Evolutionary conservation across 257 asterid species (phyloP).

Genomic region (Scutellaria baicalensis): DNA sequence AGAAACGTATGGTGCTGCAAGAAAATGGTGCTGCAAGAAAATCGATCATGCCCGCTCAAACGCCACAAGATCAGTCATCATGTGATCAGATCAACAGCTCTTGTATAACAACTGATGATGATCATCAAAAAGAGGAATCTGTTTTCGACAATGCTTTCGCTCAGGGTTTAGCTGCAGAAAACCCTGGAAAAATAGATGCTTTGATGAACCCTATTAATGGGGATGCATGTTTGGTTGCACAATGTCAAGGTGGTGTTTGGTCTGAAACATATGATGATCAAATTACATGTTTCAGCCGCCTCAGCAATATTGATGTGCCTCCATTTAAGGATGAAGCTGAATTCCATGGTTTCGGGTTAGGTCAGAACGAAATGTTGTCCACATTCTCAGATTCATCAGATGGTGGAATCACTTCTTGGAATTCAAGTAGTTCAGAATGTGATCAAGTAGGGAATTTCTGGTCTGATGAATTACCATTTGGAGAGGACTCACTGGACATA

Average conservation of each 20-base stretch:
- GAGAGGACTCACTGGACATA: not conserved
- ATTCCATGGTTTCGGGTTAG: not conserved
- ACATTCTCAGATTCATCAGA: not conserved
- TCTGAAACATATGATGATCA: too few species aligned
- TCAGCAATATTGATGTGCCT: not conserved
- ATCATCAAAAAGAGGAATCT: too few species aligned
- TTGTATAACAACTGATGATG: not conserved
- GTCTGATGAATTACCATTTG: not conserved
- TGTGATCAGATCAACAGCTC: not conserved
- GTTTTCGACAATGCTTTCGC: too few species aligned
- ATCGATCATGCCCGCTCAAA: not conserved
- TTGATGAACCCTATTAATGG: too few species aligned
- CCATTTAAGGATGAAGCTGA: not conserved
- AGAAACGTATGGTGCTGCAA: conserved; percentile 9
- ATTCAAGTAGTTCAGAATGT: not conserved
- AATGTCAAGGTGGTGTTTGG: too few species aligned
- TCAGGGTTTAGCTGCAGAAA: too few species aligned
- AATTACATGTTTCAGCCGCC: too few species aligned
- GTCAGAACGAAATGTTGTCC: not conserved
- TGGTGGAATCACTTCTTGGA: not conserved
- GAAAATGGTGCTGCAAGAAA: not conserved
- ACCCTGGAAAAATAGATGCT: too few species aligned
- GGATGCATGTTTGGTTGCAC: too few species aligned
- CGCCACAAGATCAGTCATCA: not conserved
- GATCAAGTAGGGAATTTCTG: not conserved